phyloP scores from a whole-genome alignment of 495 filamentous ascomycete genomes.

The Cenococcum geophilum region DNA sequence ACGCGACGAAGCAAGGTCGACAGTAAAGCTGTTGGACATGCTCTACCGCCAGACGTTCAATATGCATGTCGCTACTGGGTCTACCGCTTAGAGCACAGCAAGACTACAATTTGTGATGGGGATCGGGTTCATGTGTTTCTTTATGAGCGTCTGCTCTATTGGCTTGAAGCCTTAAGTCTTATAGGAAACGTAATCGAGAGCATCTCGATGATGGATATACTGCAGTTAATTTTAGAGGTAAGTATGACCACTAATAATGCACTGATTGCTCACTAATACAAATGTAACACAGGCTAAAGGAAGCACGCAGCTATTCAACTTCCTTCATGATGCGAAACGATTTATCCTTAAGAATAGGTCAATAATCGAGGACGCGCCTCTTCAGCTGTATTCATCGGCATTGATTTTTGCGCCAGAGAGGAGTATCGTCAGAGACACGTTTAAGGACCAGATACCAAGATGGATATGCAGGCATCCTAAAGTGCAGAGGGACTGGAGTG shows the following conservation, averaged over 20 bases:
- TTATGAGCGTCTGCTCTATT: conserved; percentile 41
- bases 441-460: too few species aligned
- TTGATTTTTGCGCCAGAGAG: too few species aligned
- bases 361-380: conserved; percentile 27
- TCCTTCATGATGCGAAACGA: conserved; percentile 38
- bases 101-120: conserved; percentile 23
- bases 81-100: conserved; percentile 38
- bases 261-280: not conserved
- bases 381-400: conserved; percentile 30
- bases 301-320: conserved; percentile 6
- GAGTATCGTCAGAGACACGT: too few species aligned
- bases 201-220: conserved; percentile 1
- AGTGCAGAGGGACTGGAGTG: too few species aligned
- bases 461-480: too few species aligned
- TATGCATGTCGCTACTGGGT: too few species aligned
- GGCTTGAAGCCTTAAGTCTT: conserved; percentile 41
- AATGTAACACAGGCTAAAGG: not conserved
- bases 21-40: conserved; percentile 42
- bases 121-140: conserved; percentile 36
- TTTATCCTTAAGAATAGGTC: conserved; percentile 33
- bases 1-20: conserved; percentile 23
- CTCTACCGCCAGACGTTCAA: conserved; percentile 39
- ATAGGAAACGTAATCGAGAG: conserved; percentile 23
- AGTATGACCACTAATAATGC: not conserved
- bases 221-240: conserved; percentile 1